These are phyloP conservation scores for Linum usitatissimum DNA, from an alignment of 345 rosid species.

Conservation along the genomic window DNA sequence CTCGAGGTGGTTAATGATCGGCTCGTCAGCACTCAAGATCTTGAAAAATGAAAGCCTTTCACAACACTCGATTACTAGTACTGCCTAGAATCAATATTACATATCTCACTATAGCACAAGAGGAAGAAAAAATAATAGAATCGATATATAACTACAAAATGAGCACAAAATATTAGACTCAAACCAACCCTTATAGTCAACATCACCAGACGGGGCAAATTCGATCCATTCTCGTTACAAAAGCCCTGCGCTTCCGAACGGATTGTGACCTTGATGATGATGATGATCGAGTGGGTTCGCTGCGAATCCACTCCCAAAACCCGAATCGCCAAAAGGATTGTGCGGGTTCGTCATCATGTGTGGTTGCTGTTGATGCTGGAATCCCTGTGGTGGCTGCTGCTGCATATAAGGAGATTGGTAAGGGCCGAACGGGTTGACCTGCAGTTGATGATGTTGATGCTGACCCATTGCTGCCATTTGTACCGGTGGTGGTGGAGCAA, in stretches of 20 bases:
- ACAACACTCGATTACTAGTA: too few relatives aligned
- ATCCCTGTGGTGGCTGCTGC: neutral
- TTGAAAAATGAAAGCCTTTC: too few relatives aligned
- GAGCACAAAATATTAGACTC: too few relatives aligned
- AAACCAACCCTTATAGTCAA: too few relatives aligned
- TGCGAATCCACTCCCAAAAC: neutral
- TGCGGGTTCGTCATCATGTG: neutral
- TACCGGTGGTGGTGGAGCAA: conserved; percentile 31
- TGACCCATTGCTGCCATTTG: neutral
- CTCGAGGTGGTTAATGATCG: too few relatives aligned
- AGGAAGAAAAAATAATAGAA: too few relatives aligned
- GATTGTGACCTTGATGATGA: neutral
- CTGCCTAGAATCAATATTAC: too few relatives aligned
- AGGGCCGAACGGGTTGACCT: neutral
- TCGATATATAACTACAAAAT: too few relatives aligned
- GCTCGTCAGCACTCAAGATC: too few relatives aligned
- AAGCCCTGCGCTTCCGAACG: neutral
- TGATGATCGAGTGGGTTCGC: neutral
- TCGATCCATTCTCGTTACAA: neutral
- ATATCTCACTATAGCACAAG: too few relatives aligned
- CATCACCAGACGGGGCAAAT: too few relatives aligned
- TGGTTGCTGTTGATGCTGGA: neutral
- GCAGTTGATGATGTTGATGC: neutral
- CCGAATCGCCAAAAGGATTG: neutral
- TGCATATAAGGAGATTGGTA: neutral